These are phyloP conservation scores for Achlya hypogyna DNA, from an alignment of 352 stramenopile genomes.

Conservation along the genomic window DNA sequence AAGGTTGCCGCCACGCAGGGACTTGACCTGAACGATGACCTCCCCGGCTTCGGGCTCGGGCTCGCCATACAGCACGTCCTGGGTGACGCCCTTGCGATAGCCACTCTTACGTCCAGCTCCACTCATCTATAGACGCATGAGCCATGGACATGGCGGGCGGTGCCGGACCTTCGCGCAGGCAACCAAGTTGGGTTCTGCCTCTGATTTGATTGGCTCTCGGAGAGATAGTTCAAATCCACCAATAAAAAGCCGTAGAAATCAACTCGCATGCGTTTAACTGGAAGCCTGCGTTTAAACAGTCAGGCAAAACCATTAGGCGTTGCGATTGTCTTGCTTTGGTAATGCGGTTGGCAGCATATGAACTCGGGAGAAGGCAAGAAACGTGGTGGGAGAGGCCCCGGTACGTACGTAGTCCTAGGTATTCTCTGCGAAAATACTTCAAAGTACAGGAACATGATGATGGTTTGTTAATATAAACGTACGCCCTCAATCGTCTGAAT, in stretches of 20 bases:
- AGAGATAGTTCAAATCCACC: not conserved
- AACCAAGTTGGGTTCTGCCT: not conserved
- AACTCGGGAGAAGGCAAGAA: not conserved
- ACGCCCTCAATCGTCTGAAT: no score
- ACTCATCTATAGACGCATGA: conserved; percentile 50
- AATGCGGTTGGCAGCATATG: not conserved
- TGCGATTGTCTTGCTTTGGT: not conserved
- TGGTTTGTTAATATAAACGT: no score
- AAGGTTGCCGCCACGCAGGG: conserved; percentile 91
- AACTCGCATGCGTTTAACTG: no score
- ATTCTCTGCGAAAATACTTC: no score
- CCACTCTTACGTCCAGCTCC: conserved; percentile 81
- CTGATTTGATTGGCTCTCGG: not conserved
- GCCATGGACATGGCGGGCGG: not conserved
- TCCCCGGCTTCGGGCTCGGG: conserved; percentile 87
- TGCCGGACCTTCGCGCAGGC: not conserved
- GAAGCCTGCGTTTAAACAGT: not conserved
- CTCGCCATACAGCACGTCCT: conserved; percentile 85
- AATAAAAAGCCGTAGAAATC: no score
- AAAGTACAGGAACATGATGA: no score
- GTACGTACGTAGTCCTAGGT: not conserved
- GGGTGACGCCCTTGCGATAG: conserved; percentile 90
- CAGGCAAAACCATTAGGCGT: no score
- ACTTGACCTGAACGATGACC: conserved; percentile 86
- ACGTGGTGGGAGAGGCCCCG: not conserved